Base-by-base conservation (phyloP, 1,284 basidiomycete species). In the Golubevia sp. region DNA sequence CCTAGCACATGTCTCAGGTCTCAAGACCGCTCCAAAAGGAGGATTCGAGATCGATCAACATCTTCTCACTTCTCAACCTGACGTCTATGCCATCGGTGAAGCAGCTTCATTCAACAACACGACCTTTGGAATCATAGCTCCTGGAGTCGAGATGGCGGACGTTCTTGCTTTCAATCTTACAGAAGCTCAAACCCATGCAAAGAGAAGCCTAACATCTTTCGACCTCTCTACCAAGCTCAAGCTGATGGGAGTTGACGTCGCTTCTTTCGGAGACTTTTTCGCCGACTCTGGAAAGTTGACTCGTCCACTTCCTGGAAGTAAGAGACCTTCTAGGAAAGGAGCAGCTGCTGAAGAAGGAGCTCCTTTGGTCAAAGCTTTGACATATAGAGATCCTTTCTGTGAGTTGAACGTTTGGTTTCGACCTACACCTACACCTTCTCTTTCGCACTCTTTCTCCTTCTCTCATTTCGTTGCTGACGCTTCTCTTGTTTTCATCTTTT, bases 201-300 rank as follows among this genome's bases (percentile, higher is more conserved):
- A 82, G 56, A 84, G 85, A 61, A 86, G 84, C 83, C 91, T 88
- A 88, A 89, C 88, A 71, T 84, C 85, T 56, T 88, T 88, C 8
- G 88, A 89, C 68, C 77, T 90, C 27, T 88, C 87, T n/a, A 89
- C 88, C 48, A 89, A 89, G 71, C 84, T 88, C 63, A 90, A 90
- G 82, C 86, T 92, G 8, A 89, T 91, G 88, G 91, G 91, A 5
- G 89, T 92, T 52, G 89, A 92, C 65, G 87, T 91, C 3, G 90
- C 90, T 20, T 89, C 87, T n/a, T 91, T 91, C 72, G 91, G 91
- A 6, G 90, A 92, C 82, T 91, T 87, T 79, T 91, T 91, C 66
- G 89, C 88, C 0, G 90, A 91, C 74, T 86, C 87, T 60, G 86
- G 85, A 54, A 77, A 65, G 61, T 61, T 79, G 63, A 72, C 64